These are phyloP conservation scores for Phialemoniopsis sp. DNA, from an alignment of 2,329 filamentous ascomycete species.

Conservation along the genomic window DNA sequence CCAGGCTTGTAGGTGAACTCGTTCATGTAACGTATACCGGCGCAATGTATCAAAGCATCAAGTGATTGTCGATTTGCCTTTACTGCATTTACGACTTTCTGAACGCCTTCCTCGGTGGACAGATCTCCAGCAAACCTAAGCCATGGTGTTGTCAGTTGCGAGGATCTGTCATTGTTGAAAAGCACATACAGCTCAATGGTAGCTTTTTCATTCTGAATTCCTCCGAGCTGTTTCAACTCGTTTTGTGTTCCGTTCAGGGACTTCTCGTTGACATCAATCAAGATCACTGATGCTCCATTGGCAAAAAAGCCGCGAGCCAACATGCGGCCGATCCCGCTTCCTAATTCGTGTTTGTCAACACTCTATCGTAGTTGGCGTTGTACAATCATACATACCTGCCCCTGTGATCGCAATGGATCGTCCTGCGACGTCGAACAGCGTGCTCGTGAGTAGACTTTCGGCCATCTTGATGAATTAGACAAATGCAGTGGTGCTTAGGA, in stretches of 20 bases:
- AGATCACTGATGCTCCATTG: slow-evolving; percentile 11
- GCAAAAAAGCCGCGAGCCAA: slow-evolving; percentile 9
- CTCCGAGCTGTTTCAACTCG: slow-evolving; percentile 3
- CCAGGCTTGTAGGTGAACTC: slow-evolving; percentile 6
- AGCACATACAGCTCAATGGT: not conserved
- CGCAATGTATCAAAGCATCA: slow-evolving; percentile 8
- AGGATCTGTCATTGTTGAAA: too few relatives aligned
- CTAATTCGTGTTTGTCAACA: too few relatives aligned
- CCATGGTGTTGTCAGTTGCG: not conserved
- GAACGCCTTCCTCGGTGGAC: slow-evolving; percentile 7
- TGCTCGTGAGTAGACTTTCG: not conserved
- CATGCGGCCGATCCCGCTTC: slow-evolving; percentile 12
- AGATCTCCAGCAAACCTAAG: slow-evolving; percentile 8
- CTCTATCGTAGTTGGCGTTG: too few relatives aligned
- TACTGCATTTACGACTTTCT: slow-evolving; percentile 2
- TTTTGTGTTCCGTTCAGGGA: slow-evolving; percentile 3
- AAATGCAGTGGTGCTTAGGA: too few relatives aligned
- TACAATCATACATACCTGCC: not conserved
- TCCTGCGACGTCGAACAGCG: not conserved
- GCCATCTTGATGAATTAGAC: slow-evolving; percentile 1
- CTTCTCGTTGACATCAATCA: slow-evolving; percentile 11
- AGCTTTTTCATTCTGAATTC: not conserved
- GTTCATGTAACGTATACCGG: slow-evolving; percentile 9
- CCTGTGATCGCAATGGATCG: not conserved
- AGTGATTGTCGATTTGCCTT: slow-evolving; percentile 3